phyloP scores from a whole-genome alignment of 805 yeast species.

The Cyberlindnera meyerae region DNA sequence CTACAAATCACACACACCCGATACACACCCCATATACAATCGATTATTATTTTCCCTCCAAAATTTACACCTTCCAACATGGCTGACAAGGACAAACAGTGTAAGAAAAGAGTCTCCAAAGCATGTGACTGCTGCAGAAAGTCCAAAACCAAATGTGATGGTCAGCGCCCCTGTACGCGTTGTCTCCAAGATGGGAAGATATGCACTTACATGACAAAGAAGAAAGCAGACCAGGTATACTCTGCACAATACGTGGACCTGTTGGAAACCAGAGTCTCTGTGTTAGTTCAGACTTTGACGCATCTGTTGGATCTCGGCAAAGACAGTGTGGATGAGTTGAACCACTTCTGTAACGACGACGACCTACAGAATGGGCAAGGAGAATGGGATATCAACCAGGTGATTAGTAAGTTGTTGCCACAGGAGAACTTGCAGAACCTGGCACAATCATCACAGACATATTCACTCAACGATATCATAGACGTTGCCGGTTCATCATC shows the following conservation, averaged over 20 bases:
- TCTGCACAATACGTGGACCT: constrained; percentile 45
- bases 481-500: constrained; percentile 14
- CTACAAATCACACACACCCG: too few relatives aligned
- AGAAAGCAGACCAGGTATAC: constrained; percentile 40
- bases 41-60: background rate
- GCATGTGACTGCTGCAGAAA: constrained; percentile 46
- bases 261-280: constrained; percentile 44
- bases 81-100: constrained; percentile 9
- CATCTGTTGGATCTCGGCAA: constrained; percentile 21
- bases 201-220: constrained; percentile 52
- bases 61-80: constrained; percentile 1
- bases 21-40: background rate
- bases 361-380: constrained; percentile 18
- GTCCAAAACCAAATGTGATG: constrained; percentile 42
- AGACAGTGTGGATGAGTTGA: constrained; percentile 7
- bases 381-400: constrained; percentile 25
- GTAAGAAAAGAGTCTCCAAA: constrained; percentile 25
- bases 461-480: constrained; percentile 23
- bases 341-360: constrained; percentile 18
- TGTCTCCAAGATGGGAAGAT: constrained; percentile 51
- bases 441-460: constrained; percentile 21
- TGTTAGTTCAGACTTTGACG: constrained; percentile 39
- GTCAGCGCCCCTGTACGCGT: constrained; percentile 43
- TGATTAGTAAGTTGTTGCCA: constrained; percentile 20
- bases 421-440: constrained; percentile 22